Evolutionary conservation across 306 rosid species (phyloP).

Genomic region (Cicer arietinum): DNA sequence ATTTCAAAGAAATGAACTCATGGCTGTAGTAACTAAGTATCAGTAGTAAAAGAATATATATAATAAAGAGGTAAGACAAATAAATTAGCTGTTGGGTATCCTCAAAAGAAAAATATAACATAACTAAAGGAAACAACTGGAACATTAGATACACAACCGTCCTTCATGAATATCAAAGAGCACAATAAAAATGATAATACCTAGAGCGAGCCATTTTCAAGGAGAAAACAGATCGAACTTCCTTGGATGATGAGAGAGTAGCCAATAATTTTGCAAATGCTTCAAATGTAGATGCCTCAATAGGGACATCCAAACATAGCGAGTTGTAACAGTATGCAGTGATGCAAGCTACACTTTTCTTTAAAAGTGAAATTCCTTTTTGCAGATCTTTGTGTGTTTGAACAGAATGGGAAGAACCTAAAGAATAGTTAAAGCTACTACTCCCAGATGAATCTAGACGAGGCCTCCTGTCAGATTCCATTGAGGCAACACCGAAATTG

Average conservation of each 20-base stretch:
- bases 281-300: constrained; percentile 94
- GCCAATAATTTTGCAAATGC: constrained; percentile 86
- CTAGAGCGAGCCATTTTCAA: constrained; percentile 84
- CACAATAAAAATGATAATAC: constrained; percentile 51
- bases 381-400: constrained; percentile 88
- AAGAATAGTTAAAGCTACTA: constrained; percentile 76
- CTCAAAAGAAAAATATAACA: constrained; percentile 12
- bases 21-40: constrained; percentile 20
- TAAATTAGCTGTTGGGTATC: constrained; percentile 10
- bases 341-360: constrained; percentile 93
- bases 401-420: constrained; percentile 79
- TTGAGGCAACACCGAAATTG: constrained; percentile 91
- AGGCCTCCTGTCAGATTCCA: constrained; percentile 90
- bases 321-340: constrained; percentile 88
- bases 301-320: constrained; percentile 78
- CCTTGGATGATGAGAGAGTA: constrained; percentile 91
- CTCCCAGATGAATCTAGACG: constrained; percentile 78
- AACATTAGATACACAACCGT: constrained; percentile 11
- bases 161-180: background rate
- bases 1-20: background rate
- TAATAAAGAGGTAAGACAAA: constrained; percentile 1
- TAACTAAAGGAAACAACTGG: constrained; percentile 1
- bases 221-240: constrained; percentile 79
- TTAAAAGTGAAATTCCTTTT: constrained; percentile 90
- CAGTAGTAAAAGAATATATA: constrained; percentile 27